Conservation (phyloP, 2,329 filamentous ascomycete genomes). For the Exophiala sideris region DNA sequence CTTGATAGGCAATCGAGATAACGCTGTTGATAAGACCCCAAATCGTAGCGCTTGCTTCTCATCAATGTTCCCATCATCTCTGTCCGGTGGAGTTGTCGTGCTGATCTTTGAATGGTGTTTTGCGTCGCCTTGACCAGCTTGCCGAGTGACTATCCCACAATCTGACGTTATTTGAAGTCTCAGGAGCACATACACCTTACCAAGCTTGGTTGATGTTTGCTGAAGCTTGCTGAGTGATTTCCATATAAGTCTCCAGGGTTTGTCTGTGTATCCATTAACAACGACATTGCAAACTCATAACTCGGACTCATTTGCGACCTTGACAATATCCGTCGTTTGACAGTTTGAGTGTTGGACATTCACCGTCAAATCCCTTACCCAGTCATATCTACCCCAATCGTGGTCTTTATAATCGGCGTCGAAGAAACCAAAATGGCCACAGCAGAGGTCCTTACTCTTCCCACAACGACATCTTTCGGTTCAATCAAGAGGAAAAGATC, state of each 20-base stretch:
- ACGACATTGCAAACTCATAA: not conserved
- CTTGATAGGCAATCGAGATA: constrained; percentile 23
- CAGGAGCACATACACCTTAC: constrained; percentile 2
- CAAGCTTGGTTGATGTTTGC: constrained; percentile 7
- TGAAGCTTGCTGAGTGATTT: not conserved
- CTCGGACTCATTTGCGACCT: not conserved
- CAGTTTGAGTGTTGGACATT: too few relatives aligned
- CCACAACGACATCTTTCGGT: constrained; percentile 1
- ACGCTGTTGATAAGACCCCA: constrained; percentile 18
- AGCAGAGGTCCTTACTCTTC: constrained; percentile 15
- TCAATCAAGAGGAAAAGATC: constrained; percentile 16
- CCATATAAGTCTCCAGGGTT: constrained; percentile 5
- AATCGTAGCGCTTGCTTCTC: constrained; percentile 7
- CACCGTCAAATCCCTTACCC: not conserved
- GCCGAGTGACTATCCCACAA: not conserved
- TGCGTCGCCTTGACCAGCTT: not conserved
- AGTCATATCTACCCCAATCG: not conserved
- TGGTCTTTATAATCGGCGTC: not conserved
- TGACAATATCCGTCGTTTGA: too few relatives aligned
- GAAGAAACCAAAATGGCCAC: constrained; percentile 15
- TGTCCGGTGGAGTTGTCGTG: constrained; percentile 13
- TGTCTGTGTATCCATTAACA: not conserved
- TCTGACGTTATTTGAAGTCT: constrained; percentile 1
- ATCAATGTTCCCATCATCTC: constrained; percentile 6
- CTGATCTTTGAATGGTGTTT: constrained; percentile 5